Evolutionary conservation across 441 rosid genomes (phyloP).

Genomic region (Gossypium armourianum): DNA sequence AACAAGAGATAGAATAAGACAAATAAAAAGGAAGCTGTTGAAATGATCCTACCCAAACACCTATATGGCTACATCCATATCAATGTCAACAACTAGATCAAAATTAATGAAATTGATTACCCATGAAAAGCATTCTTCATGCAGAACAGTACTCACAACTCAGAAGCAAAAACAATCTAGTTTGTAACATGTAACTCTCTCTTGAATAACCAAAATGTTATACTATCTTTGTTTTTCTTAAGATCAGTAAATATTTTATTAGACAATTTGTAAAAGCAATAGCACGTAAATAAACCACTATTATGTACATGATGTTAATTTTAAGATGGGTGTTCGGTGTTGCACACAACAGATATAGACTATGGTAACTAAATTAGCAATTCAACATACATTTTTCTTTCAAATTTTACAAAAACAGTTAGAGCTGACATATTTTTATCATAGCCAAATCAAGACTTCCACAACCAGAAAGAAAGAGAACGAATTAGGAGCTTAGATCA

Average conservation of each 20-base stretch:
- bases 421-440: not conserved
- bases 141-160: not conserved
- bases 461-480: constrained; percentile 12
- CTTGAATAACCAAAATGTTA: constrained; percentile 8
- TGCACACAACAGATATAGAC: not conserved
- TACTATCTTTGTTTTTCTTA: not conserved
- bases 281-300: not conserved
- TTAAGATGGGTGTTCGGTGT: not conserved
- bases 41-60: not conserved
- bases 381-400: not conserved
- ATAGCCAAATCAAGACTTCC: not conserved
- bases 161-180: not conserved
- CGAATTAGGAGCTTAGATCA: constrained; percentile 13
- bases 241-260: not conserved
- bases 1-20: constrained; percentile 26
- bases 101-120: not conserved
- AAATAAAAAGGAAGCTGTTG: not conserved
- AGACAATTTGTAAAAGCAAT: not conserved
- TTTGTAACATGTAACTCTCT: not conserved
- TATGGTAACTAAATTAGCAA: not conserved
- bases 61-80: constrained; percentile 6
- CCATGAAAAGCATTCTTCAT: not conserved
- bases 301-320: not conserved
- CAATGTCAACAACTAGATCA: not conserved
- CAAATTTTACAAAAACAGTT: not conserved